Conservation (phyloP, 768 basidiomycete species). For the Calocera viscosa region DNA sequence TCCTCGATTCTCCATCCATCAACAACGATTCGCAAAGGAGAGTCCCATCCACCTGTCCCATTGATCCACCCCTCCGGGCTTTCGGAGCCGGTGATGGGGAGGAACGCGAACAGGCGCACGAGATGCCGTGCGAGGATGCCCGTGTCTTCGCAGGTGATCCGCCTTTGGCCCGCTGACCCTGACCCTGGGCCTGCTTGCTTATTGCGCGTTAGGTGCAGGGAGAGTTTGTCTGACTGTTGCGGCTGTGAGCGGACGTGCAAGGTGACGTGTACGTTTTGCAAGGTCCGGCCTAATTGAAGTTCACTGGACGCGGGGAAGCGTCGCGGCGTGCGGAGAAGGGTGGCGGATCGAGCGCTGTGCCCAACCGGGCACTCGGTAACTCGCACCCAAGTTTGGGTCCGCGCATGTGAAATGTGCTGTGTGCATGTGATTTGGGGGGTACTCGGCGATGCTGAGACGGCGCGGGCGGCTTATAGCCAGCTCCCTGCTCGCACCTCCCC, state of each 20-base stretch:
- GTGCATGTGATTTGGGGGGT: neutral
- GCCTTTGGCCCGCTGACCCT: neutral
- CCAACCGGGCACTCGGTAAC: constrained; percentile 4
- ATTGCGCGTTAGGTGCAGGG: neutral
- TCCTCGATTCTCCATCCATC: too few species aligned
- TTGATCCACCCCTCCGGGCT: neutral
- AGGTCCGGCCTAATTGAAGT: too few species aligned
- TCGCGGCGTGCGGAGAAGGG: too few species aligned
- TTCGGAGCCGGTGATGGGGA: neutral
- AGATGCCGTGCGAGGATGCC: neutral
- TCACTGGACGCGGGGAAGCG: too few species aligned
- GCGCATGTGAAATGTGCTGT: neutral
- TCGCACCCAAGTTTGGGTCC: neutral
- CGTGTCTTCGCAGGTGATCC: neutral
- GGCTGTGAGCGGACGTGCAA: neutral
- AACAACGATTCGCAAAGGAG: too few species aligned
- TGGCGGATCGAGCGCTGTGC: neutral
- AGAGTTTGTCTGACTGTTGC: neutral
- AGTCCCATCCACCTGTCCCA: too few species aligned
- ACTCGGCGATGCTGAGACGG: neutral
- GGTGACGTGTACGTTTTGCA: neutral
- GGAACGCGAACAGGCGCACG: neutral
- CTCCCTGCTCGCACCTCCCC: neutral
- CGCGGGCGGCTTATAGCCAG: neutral
- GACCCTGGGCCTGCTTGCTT: neutral